These are phyloP conservation scores for Sugiyamaella lignohabitans DNA, from an alignment of 805 yeast genomes.

Conservation along the genomic window DNA sequence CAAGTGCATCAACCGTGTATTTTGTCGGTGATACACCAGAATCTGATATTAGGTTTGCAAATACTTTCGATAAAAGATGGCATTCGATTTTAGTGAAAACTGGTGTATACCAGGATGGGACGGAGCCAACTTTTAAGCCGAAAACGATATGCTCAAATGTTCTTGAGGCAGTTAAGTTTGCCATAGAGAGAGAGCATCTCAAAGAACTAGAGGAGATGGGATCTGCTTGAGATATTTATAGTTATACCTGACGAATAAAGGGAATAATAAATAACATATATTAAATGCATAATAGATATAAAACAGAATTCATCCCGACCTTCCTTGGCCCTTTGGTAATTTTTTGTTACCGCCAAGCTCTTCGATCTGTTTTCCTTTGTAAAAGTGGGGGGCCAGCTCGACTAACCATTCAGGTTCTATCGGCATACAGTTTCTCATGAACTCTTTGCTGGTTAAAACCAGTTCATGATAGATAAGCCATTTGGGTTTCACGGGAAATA, in stretches of 20 bases:
- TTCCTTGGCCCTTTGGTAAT: slow-evolving; percentile 15
- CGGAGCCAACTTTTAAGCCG: slow-evolving; percentile 40
- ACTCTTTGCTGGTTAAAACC: slow-evolving; percentile 78
- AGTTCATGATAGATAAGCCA: slow-evolving; percentile 78
- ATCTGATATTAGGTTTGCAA: slow-evolving; percentile 87
- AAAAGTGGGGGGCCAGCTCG: slow-evolving; percentile 42
- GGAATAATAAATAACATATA: too few species aligned
- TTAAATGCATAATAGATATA: too few species aligned
- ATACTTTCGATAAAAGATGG: slow-evolving; percentile 78
- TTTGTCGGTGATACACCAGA: slow-evolving; percentile 99
- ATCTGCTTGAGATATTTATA: too few species aligned
- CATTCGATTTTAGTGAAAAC: slow-evolving; percentile 74
- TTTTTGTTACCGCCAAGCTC: slow-evolving; percentile 20
- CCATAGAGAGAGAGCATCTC: slow-evolving; percentile 45
- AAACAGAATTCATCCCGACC: too few species aligned
- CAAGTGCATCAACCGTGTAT: slow-evolving; percentile 39
- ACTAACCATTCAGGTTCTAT: slow-evolving; percentile 78
- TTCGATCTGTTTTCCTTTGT: slow-evolving; percentile 30
- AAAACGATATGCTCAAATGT: slow-evolving; percentile 47
- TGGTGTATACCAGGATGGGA: slow-evolving; percentile 72
- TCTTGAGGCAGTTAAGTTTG: slow-evolving; percentile 42
- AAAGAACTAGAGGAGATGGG: slow-evolving; percentile 62
- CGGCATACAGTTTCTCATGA: slow-evolving; percentile 82
- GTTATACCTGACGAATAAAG: too few species aligned
- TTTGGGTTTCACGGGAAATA: slow-evolving; percentile 59